Percentiles rank a stretch among this genome's conserved stretches.
These are phyloP conservation scores for Cicer pinnatifidum DNA, from an alignment of 306 rosid species.

Conservation along the genomic window DNA sequence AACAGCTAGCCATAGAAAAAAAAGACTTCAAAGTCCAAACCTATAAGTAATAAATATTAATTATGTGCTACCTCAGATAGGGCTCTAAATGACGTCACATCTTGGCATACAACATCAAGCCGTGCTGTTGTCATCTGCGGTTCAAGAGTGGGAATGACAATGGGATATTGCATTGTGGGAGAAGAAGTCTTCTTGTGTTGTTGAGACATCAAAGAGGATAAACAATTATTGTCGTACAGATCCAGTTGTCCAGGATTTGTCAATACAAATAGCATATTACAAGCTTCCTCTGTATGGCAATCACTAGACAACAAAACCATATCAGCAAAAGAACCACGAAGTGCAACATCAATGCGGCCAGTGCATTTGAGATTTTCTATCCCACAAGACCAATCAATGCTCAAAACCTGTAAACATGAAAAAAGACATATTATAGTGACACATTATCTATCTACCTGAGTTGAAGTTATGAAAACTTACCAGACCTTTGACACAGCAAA, in stretches of 20 bases:
- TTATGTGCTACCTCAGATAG: constrained; percentile 65
- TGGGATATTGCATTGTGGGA: constrained; percentile 58
- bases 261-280: constrained; percentile 63
- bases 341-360: constrained; percentile 66
- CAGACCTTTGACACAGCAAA: constrained; percentile 17
- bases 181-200: constrained; percentile 51
- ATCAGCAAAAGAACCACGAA: constrained; percentile 86
- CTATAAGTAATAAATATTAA: constrained; percentile 37
- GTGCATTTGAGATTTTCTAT: constrained; percentile 70
- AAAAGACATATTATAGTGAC: constrained; percentile 37
- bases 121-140: constrained; percentile 69
- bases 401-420: constrained; percentile 65
- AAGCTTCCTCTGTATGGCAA: constrained; percentile 49
- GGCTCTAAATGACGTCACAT: constrained; percentile 51
- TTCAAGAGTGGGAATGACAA: constrained; percentile 69
- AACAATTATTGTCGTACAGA: constrained; percentile 57
- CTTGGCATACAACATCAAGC: constrained; percentile 59
- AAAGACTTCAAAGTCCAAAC: constrained; percentile 1
- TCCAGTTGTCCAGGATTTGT: constrained; percentile 84
- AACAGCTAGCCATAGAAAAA: constrained; percentile 23
- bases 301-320: constrained; percentile 61
- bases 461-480: constrained; percentile 38
- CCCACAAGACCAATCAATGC: constrained; percentile 79
- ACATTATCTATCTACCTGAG: constrained; percentile 12
- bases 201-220: constrained; percentile 62